These are phyloP conservation scores for Carex arenaria DNA, from an alignment of 202 grass and related monocot genomes.

Conservation along the genomic window DNA sequence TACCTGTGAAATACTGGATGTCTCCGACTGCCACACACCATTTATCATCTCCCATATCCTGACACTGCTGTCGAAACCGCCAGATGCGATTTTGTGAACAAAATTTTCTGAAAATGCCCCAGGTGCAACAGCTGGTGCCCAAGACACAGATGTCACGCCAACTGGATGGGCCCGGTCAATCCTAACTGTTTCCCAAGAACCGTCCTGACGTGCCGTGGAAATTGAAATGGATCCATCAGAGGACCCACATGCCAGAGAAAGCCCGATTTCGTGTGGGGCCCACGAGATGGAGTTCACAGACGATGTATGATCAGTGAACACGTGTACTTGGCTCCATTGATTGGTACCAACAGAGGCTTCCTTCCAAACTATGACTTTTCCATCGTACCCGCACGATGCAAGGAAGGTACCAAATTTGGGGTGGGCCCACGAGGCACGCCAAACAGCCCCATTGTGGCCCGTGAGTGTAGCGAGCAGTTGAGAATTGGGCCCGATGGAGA, in stretches of 20 bases:
- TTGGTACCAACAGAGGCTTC: slow-evolving; percentile 33
- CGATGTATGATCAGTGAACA: slow-evolving; percentile 49
- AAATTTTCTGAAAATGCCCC: slow-evolving; percentile 47
- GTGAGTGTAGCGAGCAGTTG: slow-evolving; percentile 45
- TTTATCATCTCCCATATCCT: slow-evolving; percentile 46
- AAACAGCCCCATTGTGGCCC: slow-evolving; percentile 54
- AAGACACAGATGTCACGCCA: slow-evolving; percentile 47
- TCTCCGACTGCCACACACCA: slow-evolving; percentile 49
- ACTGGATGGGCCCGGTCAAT: slow-evolving; percentile 60
- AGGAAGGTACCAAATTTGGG: slow-evolving; percentile 61
- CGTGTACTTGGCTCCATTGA: slow-evolving; percentile 49
- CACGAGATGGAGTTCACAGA: slow-evolving; percentile 63
- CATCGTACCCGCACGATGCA: slow-evolving; percentile 57
- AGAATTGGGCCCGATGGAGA: slow-evolving; percentile 32
- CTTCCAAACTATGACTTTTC: slow-evolving; percentile 66
- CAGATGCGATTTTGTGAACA: slow-evolving; percentile 53
- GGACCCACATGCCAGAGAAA: slow-evolving; percentile 49
- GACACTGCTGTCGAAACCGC: slow-evolving; percentile 49
- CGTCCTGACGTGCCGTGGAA: slow-evolving; percentile 38
- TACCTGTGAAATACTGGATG: slow-evolving; percentile 31
- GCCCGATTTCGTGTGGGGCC: slow-evolving; percentile 54
- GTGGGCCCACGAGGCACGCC: slow-evolving; percentile 60
- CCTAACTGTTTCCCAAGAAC: slow-evolving; percentile 41
- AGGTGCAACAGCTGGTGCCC: slow-evolving; percentile 52
- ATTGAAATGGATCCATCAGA: slow-evolving; percentile 61